Base-by-base conservation (phyloP, 768 basidiomycete genomes). In the Boletus rubescentipes region DNA sequence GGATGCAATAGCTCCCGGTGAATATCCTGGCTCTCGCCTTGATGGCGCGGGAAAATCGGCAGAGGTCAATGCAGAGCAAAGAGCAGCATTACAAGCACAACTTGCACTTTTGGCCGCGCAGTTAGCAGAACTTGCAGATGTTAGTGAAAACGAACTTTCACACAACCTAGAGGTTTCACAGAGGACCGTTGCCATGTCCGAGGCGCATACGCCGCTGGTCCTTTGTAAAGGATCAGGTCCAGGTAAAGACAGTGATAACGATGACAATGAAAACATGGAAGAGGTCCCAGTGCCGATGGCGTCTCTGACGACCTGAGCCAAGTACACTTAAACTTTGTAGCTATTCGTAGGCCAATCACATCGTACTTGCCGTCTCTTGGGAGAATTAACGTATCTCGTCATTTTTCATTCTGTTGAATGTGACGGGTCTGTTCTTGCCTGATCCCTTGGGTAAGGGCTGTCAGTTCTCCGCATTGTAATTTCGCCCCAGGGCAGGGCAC, bases 21-120 rank as follows among this genome's bases (percentile, higher is more conserved):
- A 49, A 21, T 35, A 57, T 23, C 29, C 37, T 47, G 58, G 55
- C 5, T 45, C 43, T 18, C 39, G 49, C 18, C 39, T 45, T 0
- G 59, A 54, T 12, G 52, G 56, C 26, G 37, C 37, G 40, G 54
- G 46, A 44, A 56, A 47, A 43, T 44, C 59, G 34, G 52, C 62
- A 29, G 67, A 67, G 36, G 67, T 76, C 6, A 67, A 72, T 29
- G 73, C 74, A 39, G 73, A 77, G 49, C 74, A 80, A 42, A 78
- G 89, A 16, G 87, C 88, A 34, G 81, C 84, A 49, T 67, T 91
- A 49, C 89, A 90, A 62, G 87, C 85, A 1, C 86, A 86, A 58
- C 75, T 91, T 40, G 87, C 84, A 3, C 75, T 91, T 30, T 66
- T 91, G 50, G 86, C 88, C 5, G 85, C 84, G 1, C 89, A 91